These are phyloP conservation scores for Asterella californica DNA, from an alignment of 225 moss, liverwort and hornwort species.

Conservation along the genomic window DNA sequence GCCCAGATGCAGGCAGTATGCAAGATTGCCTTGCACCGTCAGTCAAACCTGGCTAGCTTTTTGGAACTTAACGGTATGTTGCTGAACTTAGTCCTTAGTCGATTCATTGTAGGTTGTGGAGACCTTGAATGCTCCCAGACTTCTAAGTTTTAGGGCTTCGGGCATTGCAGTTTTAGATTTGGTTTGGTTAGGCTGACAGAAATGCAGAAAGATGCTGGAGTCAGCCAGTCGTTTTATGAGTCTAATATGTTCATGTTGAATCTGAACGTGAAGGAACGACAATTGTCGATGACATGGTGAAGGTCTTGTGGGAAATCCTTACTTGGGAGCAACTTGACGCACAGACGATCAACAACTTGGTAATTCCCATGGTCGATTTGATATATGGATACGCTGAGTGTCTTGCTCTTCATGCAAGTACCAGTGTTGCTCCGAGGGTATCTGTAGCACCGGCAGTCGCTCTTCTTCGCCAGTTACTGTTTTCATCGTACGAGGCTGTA, in stretches of 20 bases:
- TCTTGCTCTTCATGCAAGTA: slow-evolving; percentile 65
- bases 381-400: slow-evolving; percentile 98
- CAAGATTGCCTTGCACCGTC: slow-evolving; percentile 94
- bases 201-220: neutral
- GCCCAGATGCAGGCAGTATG: slow-evolving; percentile 95
- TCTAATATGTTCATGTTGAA: neutral
- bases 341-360: slow-evolving; percentile 91
- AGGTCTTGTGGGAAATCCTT: slow-evolving; percentile 95
- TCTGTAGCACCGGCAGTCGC: slow-evolving; percentile 86
- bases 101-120: neutral
- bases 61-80: slow-evolving; percentile 83
- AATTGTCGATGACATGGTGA: slow-evolving; percentile 88
- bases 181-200: neutral
- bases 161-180: neutral
- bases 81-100: neutral
- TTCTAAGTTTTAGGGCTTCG: neutral
- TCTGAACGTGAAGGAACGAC: slow-evolving; percentile 60
- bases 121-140: neutral
- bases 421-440: slow-evolving; percentile 52
- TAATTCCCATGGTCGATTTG: slow-evolving; percentile 96
- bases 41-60: slow-evolving; percentile 83
- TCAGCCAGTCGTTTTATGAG: neutral
- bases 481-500: slow-evolving; percentile 95
- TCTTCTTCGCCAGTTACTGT: slow-evolving; percentile 85
- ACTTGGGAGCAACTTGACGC: slow-evolving; percentile 94